These are phyloP conservation scores for Diospyros lotus DNA, from an alignment of 148 eudicot species.

Conservation along the genomic window DNA sequence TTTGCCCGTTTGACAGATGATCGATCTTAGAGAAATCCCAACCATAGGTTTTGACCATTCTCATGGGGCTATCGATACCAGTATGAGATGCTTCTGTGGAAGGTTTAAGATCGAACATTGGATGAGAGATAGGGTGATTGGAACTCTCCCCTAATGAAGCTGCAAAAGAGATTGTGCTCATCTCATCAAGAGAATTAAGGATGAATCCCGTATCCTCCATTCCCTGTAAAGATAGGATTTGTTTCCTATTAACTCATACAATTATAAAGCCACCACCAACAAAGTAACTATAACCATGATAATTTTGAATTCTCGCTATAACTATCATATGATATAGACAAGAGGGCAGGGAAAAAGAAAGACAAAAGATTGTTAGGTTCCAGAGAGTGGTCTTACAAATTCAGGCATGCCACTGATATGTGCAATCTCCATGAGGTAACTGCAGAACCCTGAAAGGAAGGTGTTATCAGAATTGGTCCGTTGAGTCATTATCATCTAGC, in stretches of 20 bases:
- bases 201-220: conserved; percentile 49
- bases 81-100: conserved; percentile 16
- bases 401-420: conserved; percentile 26
- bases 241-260: neutral
- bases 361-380: neutral
- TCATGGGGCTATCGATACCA: conserved; percentile 20
- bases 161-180: conserved; percentile 16
- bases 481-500: neutral
- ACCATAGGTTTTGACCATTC: conserved; percentile 23
- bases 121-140: conserved; percentile 21
- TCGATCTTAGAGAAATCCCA: conserved; percentile 13
- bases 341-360: neutral
- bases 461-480: neutral
- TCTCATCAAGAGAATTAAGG: conserved; percentile 41
- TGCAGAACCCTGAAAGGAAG: conserved; percentile 12
- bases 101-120: conserved; percentile 24
- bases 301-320: too few relatives aligned
- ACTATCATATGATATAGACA: too few relatives aligned
- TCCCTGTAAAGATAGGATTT: conserved; percentile 30
- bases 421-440: conserved; percentile 39
- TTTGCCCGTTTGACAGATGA: conserved; percentile 20
- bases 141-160: conserved; percentile 27
- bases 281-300: too few relatives aligned
- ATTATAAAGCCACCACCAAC: too few relatives aligned
- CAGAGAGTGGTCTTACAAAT: conserved; percentile 4